Conservation (phyloP, 176 grass and related monocot genomes). For the Eragrostis nindensis region DNA sequence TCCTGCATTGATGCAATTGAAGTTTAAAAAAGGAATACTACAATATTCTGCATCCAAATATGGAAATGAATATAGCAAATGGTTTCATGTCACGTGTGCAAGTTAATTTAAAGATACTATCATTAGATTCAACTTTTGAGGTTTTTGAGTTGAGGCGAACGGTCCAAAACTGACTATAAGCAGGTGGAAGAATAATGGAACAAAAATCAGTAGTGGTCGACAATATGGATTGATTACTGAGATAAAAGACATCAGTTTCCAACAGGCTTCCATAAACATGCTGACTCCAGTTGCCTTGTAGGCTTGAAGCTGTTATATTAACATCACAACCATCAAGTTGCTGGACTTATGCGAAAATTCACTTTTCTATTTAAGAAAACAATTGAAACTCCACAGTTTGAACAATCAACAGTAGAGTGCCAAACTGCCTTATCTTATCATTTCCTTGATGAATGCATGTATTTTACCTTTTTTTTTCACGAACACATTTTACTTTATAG, state of each 20-base stretch:
- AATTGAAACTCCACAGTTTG: constrained; percentile 21
- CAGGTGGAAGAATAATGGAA: background rate
- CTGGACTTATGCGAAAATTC: constrained; percentile 10
- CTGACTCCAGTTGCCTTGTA: background rate
- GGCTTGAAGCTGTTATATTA: constrained; percentile 8
- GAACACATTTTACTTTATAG: background rate
- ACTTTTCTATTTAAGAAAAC: background rate
- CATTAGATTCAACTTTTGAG: background rate
- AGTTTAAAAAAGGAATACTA: constrained; percentile 9
- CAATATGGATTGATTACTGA: background rate
- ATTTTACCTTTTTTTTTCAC: too few relatives aligned
- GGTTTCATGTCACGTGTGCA: background rate
- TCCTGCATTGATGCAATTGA: constrained; percentile 55
- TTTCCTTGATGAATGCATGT: background rate
- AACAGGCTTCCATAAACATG: background rate
- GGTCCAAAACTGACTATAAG: constrained; percentile 18
- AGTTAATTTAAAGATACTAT: background rate
- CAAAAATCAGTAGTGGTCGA: background rate
- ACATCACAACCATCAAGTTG: constrained; percentile 2
- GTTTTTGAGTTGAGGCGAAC: constrained; percentile 22
- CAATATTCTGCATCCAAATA: background rate
- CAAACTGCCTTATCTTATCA: background rate
- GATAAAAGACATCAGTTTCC: constrained; percentile 1
- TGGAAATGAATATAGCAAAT: background rate
- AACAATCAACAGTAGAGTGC: background rate